Base-by-base conservation (phyloP, 1,284 basidiomycete genomes). In the Singerocomus rubriflavus region DNA sequence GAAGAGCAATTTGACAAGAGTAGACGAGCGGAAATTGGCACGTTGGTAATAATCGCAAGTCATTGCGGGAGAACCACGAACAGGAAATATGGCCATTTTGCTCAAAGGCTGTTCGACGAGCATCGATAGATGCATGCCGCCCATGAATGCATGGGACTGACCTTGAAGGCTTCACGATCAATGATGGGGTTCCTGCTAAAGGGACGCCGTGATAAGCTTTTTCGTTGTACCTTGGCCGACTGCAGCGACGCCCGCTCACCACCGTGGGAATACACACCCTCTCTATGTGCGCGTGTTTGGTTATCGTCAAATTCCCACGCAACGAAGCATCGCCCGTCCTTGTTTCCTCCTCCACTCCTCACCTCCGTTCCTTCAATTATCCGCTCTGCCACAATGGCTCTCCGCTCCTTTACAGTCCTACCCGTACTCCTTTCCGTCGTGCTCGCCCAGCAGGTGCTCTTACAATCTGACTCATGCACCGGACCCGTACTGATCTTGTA, bases 321-420 rank as follows among this genome's bases (percentile, higher is more conserved):
- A 17, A 38, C 39, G 17, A 27, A 13, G 9, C n/a, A n/a, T 16
- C 16, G 3, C 16, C 10, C 1, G 5, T 0, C 2, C 4, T 39
- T 27, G 27, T 46, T 34, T 41, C 21, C 16, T 2, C 6, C 13
- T 8, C 31, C 9, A n/a, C 32, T 33, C 32, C 32, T 13, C 31
- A 12, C 57, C 41, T 55, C 47, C 65, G 38, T 41, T 66, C 65
- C 10, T 65, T 66, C 25, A 41, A 43, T 38, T 21, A 11, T 29
- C 9, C 40, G 25, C 29, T 49, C 36, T 33, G 1, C 47, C 6
- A 37, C 47, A 50, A 67, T 68, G 66, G 52, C 58, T 0, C 21
- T 58, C 46, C 67, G 45, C 13, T 66, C 67, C 0, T 55, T 70
- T 58, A 41, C 54, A 40, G 13, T 64, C 4, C 11, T 68, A 0